Percentiles rank a stretch among this genome's conserved stretches.
Evolutionary conservation across 2,329 filamentous ascomycete species (phyloP).

Genomic region (Furcasterigmium sp.): DNA sequence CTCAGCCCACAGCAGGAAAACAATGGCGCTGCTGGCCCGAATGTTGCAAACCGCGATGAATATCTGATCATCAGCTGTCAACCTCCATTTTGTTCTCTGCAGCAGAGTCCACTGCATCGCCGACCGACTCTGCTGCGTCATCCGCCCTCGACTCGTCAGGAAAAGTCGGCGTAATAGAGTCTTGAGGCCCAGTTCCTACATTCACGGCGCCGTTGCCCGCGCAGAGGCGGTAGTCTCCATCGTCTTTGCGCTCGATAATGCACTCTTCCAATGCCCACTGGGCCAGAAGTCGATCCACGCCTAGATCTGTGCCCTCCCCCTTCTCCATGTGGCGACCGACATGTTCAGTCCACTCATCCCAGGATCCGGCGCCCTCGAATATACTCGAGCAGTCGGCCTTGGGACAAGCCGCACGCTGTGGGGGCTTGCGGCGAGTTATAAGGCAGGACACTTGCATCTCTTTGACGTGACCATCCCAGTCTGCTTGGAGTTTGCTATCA

Average conservation of each 20-base stretch:
- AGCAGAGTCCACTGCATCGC: neutral
- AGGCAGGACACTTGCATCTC: slow-evolving; percentile 72
- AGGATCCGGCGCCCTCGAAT: slow-evolving; percentile 69
- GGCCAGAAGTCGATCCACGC: slow-evolving; percentile 52
- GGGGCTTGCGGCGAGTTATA: slow-evolving; percentile 61
- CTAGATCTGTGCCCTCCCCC: slow-evolving; percentile 51
- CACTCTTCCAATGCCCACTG: slow-evolving; percentile 59
- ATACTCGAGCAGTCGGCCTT: slow-evolving; percentile 63
- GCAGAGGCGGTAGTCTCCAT: slow-evolving; percentile 52
- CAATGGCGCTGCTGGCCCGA: too few relatives aligned
- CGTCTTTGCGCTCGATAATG: slow-evolving; percentile 54
- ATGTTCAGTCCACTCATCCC: slow-evolving; percentile 92
- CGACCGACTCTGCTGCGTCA: neutral
- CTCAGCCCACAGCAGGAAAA: too few relatives aligned
- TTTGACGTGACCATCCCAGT: slow-evolving; percentile 63
- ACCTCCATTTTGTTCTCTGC: slow-evolving; percentile 10
- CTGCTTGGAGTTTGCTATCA: slow-evolving; percentile 52
- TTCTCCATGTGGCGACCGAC: slow-evolving; percentile 86
- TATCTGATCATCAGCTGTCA: slow-evolving; percentile 7
- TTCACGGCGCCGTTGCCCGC: slow-evolving; percentile 29
- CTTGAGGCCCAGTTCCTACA: slow-evolving; percentile 7
- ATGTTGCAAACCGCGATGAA: too few relatives aligned
- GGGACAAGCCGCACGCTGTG: slow-evolving; percentile 65
- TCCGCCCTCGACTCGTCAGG: slow-evolving; percentile 11
- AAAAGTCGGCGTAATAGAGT: slow-evolving; percentile 12